Evolutionary conservation across 2,329 filamentous ascomycete genomes (phyloP), one percentile per base, ranked within the genome.

Genomic region (Byssoonygena ceratinophila): DNA sequence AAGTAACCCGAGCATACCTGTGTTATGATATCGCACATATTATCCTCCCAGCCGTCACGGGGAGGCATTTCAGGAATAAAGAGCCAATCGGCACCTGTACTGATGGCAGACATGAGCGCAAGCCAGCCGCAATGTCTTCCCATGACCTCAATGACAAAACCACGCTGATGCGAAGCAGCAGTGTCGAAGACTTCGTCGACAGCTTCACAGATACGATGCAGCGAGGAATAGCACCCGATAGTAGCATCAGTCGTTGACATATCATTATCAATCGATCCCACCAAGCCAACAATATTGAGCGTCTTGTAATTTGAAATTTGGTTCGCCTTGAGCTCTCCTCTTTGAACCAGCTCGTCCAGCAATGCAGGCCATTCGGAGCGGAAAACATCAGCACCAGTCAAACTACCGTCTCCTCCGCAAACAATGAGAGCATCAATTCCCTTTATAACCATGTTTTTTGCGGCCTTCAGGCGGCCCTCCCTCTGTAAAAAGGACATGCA

Each of bases 71-170:
- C 92, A 0, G 92, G 92, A 58, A 96, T 91, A 69, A 98, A 97
- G 61, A 97, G 81, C 71, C 94, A 98, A 69, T 98, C 92, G 14
- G 92, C 90, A 46, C 91, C 92, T 0, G 88, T 95, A 54, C 87
- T 90, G 55, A 98, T 90, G 63, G 90, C 91, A 12, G 91, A 85
- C 84, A 97, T 96, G 56, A 98, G 78, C 37, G 92, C 92, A 57
- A 98, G 76, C 92, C 92, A 98, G 57, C 92, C 92, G 68, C 92
- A 98, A 71, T 98, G 91, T 55, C 92, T 80, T 46, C 92, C 92
- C 92, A 98, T 98, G 63, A 98, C 92, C 69, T 96, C 92, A 57
- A 98, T 86, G 53, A 98, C 90, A 69, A 98, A 98, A 36, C 92
- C 92, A 61, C 92, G 80, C 59, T 94, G 94, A 70, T 98, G 92